phyloP scores from a whole-genome alignment of 805 yeast species.

The Myxozyma melibiosi region DNA sequence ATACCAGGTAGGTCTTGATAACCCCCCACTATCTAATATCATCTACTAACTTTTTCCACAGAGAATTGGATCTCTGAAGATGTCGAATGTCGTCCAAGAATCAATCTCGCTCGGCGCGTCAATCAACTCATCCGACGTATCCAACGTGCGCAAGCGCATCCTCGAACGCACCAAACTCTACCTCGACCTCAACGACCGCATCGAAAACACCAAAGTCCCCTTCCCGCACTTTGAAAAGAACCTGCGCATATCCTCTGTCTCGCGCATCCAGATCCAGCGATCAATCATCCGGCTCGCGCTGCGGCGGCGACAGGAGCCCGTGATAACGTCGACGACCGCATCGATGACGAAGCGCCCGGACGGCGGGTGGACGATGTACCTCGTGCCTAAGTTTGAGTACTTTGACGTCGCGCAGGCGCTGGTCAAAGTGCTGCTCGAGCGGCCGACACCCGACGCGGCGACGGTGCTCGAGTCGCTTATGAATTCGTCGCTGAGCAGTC shows the following conservation, averaged over 20 bases:
- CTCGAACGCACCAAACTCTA: constrained; percentile 42
- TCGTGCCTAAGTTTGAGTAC: constrained; percentile 42
- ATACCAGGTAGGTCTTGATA: constrained; percentile 29
- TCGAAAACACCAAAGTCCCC: constrained; percentile 6
- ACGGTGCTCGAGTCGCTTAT: constrained; percentile 45
- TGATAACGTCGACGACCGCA: constrained; percentile 35
- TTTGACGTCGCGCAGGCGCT: constrained; percentile 44
- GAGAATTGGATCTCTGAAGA: constrained; percentile 39
- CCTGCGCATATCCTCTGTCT: constrained; percentile 36
- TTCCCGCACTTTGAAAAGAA: constrained; percentile 23
- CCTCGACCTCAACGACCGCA: constrained; percentile 14
- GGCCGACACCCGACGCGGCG: constrained; percentile 45
- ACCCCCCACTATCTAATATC: neutral
- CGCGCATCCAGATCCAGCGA: constrained; percentile 36
- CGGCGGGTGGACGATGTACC: constrained; percentile 28
- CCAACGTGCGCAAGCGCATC: constrained; percentile 34
- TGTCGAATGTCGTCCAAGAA: constrained; percentile 39
- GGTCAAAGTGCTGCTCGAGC: constrained; percentile 35
- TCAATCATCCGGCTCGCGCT: constrained; percentile 16
- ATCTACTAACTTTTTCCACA: neutral
- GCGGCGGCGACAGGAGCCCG: constrained; percentile 17
- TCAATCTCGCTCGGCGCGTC: constrained; percentile 37
- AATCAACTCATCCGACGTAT: constrained; percentile 17
- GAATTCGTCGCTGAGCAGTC: constrained; percentile 37
- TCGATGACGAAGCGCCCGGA: constrained; percentile 21